Evolutionary conservation across 2,329 filamentous ascomycete species (phyloP), one percentile per base, ranked within the genome.

Genomic region (Exophiala viscosa): DNA sequence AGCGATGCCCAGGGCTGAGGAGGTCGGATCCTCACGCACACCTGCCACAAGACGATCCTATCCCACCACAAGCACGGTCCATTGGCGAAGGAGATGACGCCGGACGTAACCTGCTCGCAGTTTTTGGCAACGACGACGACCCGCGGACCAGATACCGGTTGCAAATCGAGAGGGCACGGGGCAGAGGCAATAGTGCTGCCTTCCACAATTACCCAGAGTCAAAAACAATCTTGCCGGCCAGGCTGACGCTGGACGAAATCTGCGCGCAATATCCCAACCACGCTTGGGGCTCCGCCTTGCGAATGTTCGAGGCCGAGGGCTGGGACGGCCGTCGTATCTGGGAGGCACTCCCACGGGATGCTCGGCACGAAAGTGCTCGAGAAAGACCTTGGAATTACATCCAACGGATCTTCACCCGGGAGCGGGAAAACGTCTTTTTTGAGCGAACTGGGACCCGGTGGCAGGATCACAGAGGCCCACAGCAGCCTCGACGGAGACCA

Each of bases 341-440:
- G 44, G 13, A 58, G 3, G 11, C 17, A 5, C 46, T 60, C 32
- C 59, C 60, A 13, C n/a, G 14, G 3, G 50, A 45, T 18, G 47
- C 38, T n/a, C 45, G 54, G 6, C 32, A 50, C 31, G 40, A 49
- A 17, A 17, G 41, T 10, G 41, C 45, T 3, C 5, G 4, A 5
- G 39, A 10, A 1, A 44, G 60, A 17, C 59, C 57, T 3, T 59
- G 55, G 57, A 63, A 63, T 35, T 60, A 61, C 35, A 35, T 61
- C 9, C 60, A 63, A 34, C 47, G 51, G 5, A 53, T 52, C 2
- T 50, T 57, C 32, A 53, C 53, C 28, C 53, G 60, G 1, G 59
- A 63, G 45, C 20, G 45, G 10, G 57, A 60, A 42, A 45, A 32
- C 3, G 54, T 60, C 28, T 31, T 17, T 5, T n/a, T 34, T 7